These are phyloP conservation scores for Leishmania braziliensis DNA, from an alignment of 208 protist species.

Conservation along the genomic window DNA sequence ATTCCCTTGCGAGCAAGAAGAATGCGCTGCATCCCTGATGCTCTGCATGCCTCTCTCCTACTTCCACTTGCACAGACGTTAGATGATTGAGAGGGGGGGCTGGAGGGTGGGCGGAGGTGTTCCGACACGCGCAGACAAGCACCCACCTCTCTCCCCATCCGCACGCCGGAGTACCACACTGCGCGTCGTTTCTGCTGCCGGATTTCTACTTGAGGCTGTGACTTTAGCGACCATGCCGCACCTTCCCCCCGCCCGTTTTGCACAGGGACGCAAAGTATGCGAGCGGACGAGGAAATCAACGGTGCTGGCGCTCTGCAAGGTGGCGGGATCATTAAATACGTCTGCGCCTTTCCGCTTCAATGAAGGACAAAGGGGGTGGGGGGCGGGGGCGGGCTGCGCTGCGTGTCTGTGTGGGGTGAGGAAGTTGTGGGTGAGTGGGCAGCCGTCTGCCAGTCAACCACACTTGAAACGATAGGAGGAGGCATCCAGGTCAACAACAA, in stretches of 20 bases:
- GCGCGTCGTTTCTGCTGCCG: too few relatives aligned
- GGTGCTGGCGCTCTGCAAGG: background rate
- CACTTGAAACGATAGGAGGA: background rate
- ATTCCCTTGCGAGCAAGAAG: background rate
- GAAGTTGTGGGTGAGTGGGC: background rate
- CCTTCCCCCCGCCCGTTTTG: background rate
- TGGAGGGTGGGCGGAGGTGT: too few relatives aligned
- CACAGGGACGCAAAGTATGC: background rate
- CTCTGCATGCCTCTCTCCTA: too few relatives aligned
- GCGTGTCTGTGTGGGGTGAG: background rate
- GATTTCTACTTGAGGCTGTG: too few relatives aligned
- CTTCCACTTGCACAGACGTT: too few relatives aligned
- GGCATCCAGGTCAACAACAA: background rate
- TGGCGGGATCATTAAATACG: background rate
- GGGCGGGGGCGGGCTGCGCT: background rate
- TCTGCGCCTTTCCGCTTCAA: background rate
- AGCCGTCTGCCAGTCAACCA: background rate
- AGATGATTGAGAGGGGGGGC: too few relatives aligned
- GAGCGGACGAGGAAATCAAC: background rate
- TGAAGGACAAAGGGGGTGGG: background rate
- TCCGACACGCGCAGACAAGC: too few relatives aligned
- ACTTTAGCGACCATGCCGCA: too few relatives aligned
- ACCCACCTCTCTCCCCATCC: too few relatives aligned
- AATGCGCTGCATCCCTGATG: background rate
- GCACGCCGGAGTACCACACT: too few relatives aligned